These are phyloP conservation scores for Coix lacrymajobi DNA, from an alignment of 176 grass and related monocot genomes.

Conservation along the genomic window DNA sequence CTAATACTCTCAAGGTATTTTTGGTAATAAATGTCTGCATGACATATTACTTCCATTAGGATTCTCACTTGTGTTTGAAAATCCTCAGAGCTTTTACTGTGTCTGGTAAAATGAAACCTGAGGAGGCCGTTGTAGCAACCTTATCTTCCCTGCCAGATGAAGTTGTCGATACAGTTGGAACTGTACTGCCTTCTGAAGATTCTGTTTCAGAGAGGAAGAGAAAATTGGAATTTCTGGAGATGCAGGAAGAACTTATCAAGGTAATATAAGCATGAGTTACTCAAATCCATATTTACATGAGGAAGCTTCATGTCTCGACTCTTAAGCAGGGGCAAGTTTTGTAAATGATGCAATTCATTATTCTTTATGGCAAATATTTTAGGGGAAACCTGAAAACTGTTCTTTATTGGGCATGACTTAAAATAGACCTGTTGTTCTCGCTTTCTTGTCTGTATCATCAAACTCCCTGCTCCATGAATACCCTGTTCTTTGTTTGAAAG, in stretches of 20 bases:
- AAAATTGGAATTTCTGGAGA: slow-evolving; percentile 94
- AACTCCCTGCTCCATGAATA: neutral
- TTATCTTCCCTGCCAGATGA: slow-evolving; percentile 98
- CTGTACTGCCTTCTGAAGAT: slow-evolving; percentile 92
- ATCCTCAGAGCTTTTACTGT: slow-evolving; percentile 76
- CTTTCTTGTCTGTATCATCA: neutral
- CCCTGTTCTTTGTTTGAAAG: neutral
- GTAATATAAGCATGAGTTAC: slow-evolving; percentile 29
- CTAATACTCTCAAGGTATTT: slow-evolving; percentile 95
- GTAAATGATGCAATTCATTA: neutral
- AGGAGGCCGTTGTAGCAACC: slow-evolving; percentile 98
- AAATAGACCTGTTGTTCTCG: neutral
- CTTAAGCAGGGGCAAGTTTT: neutral
- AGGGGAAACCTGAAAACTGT: neutral
- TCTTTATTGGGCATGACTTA: neutral
- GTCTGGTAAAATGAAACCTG: slow-evolving; percentile 96
- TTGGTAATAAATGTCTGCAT: neutral
- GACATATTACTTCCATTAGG: neutral
- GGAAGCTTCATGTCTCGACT: neutral
- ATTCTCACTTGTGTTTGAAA: slow-evolving; percentile 19
- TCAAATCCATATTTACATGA: neutral
- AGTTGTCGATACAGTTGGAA: slow-evolving; percentile 94
- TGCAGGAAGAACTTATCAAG: slow-evolving; percentile 99
- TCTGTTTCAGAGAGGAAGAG: slow-evolving; percentile 88
- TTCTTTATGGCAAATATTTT: neutral